These are phyloP conservation scores for Scenedesmus sp. DNA, from an alignment of 163 green algal genomes.

Conservation along the genomic window DNA sequence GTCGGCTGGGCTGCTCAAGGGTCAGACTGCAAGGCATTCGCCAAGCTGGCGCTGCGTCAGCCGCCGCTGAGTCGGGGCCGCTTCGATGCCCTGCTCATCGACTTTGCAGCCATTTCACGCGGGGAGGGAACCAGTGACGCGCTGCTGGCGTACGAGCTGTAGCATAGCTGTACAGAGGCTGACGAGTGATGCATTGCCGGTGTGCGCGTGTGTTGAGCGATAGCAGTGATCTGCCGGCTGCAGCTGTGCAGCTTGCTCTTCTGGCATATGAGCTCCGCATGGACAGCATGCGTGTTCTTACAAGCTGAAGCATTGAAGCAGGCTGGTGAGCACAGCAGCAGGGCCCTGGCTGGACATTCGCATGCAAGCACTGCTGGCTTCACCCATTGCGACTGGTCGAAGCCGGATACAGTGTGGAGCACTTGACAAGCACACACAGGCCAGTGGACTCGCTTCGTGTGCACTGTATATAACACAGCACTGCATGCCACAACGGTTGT, in stretches of 20 bases:
- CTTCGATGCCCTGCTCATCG: constrained; percentile 72
- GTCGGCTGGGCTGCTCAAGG: constrained; percentile 45
- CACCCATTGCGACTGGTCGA: too few species aligned
- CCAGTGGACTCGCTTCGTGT: too few species aligned
- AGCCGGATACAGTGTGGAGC: too few species aligned
- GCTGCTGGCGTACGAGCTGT: constrained; percentile 81
- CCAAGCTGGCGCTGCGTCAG: constrained; percentile 42
- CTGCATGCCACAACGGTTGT: too few species aligned
- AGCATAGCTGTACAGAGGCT: not conserved
- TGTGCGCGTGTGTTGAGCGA: not conserved
- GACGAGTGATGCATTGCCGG: not conserved
- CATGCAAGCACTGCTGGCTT: too few species aligned
- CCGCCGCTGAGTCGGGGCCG: constrained; percentile 58
- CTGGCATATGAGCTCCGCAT: not conserved
- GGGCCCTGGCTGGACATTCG: too few species aligned
- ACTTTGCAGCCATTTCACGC: constrained; percentile 71
- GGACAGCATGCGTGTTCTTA: too few species aligned
- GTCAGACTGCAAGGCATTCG: constrained; percentile 45
- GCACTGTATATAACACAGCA: too few species aligned
- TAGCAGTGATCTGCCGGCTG: too few species aligned
- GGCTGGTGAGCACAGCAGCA: too few species aligned
- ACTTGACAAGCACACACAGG: too few species aligned
- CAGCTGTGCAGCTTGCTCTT: not conserved
- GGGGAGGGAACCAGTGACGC: constrained; percentile 71
- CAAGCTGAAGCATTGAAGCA: too few species aligned